Evolutionary conservation across 345 rosid species (phyloP).

Genomic region (Isatis tinctoria): DNA sequence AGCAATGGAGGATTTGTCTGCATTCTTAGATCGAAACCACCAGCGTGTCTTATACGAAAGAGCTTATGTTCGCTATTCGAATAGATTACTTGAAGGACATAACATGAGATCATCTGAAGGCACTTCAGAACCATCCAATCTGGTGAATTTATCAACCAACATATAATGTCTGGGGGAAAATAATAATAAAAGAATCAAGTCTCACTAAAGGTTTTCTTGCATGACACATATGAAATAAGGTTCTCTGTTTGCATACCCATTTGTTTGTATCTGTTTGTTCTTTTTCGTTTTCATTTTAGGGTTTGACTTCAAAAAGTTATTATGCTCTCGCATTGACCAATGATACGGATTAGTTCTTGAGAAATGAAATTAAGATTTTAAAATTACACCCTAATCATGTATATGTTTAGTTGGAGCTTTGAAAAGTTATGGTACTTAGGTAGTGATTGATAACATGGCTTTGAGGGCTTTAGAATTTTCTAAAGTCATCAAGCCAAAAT

Average conservation of each 20-base stretch:
- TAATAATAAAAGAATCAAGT: not conserved
- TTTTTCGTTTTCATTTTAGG: conserved; percentile 7
- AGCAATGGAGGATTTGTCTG: too few relatives aligned
- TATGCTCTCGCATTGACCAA: conserved; percentile 10
- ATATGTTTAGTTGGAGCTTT: too few relatives aligned
- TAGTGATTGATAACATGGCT: too few relatives aligned
- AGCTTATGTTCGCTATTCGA: too few relatives aligned
- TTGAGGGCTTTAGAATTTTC: too few relatives aligned
- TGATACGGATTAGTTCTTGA: conserved; percentile 6
- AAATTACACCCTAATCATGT: not conserved
- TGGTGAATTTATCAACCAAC: conserved; percentile 14
- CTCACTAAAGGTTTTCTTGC: not conserved
- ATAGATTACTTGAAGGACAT: too few relatives aligned
- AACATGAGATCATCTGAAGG: too few relatives aligned
- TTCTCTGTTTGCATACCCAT: not conserved
- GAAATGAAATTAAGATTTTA: not conserved
- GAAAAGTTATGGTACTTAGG: too few relatives aligned
- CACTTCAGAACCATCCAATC: too few relatives aligned
- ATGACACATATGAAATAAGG: not conserved
- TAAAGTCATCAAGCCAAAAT: too few relatives aligned
- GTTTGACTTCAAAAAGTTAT: conserved; percentile 1
- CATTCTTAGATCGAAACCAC: too few relatives aligned
- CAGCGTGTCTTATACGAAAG: too few relatives aligned
- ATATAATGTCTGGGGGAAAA: not conserved
- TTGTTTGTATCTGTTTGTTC: conserved; percentile 13